These are phyloP conservation scores for Backusella tarrabulga DNA, from an alignment of 192 early-diverging fungal species.

Conservation along the genomic window DNA sequence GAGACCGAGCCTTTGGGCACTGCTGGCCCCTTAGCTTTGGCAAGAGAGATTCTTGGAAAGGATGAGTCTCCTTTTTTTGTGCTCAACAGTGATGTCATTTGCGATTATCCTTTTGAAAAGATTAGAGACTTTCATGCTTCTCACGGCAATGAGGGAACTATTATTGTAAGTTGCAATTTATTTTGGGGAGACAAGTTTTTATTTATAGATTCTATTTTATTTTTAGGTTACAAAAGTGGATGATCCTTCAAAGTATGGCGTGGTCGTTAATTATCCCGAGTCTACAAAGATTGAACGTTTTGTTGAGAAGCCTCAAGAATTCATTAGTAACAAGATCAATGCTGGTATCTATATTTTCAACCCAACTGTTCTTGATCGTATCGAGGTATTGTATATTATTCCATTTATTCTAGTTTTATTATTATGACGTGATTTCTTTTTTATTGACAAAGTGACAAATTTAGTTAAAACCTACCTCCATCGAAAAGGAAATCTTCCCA, in stretches of 20 bases:
- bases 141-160: conserved; percentile 95
- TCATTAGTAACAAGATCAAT: conserved; percentile 97
- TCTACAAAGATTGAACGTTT: conserved; percentile 86
- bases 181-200: not conserved
- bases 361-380: conserved; percentile 86
- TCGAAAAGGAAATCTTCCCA: conserved; percentile 98
- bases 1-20: conserved; percentile 97
- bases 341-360: conserved; percentile 99
- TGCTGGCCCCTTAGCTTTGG: conserved; percentile 93
- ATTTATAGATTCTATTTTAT: not conserved
- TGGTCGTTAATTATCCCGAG: conserved; percentile 82
- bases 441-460: not conserved
- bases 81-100: conserved; percentile 98
- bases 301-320: conserved; percentile 96
- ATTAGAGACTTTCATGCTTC: conserved; percentile 86
- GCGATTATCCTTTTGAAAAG: conserved; percentile 95
- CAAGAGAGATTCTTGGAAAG: conserved; percentile 86
- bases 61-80: conserved; percentile 98
- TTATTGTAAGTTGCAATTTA: conserved; percentile 58
- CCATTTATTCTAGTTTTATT: not conserved
- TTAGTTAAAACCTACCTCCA: conserved; percentile 91
- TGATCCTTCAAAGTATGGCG: conserved; percentile 99
- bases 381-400: conserved; percentile 53
- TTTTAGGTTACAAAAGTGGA: conserved; percentile 87
- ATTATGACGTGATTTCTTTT: not conserved